Conservation (phyloP, 164 flowering plant genomes). For the Macadamia tetraphylla region DNA sequence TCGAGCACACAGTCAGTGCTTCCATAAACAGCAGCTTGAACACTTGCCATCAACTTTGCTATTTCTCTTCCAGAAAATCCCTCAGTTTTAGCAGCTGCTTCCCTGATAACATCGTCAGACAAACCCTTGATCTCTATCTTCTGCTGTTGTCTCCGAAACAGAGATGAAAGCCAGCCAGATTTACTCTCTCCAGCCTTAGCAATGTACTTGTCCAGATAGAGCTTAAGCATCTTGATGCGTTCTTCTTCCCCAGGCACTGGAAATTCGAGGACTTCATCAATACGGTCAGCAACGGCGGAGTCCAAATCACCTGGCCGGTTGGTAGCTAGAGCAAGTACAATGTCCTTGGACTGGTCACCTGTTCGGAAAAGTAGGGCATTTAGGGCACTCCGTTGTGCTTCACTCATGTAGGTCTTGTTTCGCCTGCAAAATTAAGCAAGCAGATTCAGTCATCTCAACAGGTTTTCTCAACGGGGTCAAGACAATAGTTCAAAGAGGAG, state of each 20-base stretch:
- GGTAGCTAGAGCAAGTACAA: conserved; percentile 94
- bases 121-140: conserved; percentile 78
- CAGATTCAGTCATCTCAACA: background rate
- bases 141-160: conserved; percentile 53
- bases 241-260: conserved; percentile 89
- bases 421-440: conserved; percentile 46
- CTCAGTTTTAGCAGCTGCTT: conserved; percentile 80
- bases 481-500: too few species aligned
- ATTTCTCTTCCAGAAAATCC: conserved; percentile 98
- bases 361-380: conserved; percentile 94
- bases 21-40: conserved; percentile 96
- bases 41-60: conserved; percentile 92
- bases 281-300: conserved; percentile 89
- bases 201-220: conserved; percentile 88
- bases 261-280: conserved; percentile 88
- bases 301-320: conserved; percentile 98
- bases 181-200: conserved; percentile 65
- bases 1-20: conserved; percentile 76
- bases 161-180: conserved; percentile 41
- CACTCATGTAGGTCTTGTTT: conserved; percentile 96
- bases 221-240: conserved; percentile 75
- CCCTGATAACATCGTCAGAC: conserved; percentile 63
- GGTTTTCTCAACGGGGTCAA: too few species aligned
- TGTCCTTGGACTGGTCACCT: conserved; percentile 96
- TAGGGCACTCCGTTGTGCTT: conserved; percentile 96